These are phyloP conservation scores for Russula earlei DNA, from an alignment of 768 basidiomycete genomes.

Conservation along the genomic window DNA sequence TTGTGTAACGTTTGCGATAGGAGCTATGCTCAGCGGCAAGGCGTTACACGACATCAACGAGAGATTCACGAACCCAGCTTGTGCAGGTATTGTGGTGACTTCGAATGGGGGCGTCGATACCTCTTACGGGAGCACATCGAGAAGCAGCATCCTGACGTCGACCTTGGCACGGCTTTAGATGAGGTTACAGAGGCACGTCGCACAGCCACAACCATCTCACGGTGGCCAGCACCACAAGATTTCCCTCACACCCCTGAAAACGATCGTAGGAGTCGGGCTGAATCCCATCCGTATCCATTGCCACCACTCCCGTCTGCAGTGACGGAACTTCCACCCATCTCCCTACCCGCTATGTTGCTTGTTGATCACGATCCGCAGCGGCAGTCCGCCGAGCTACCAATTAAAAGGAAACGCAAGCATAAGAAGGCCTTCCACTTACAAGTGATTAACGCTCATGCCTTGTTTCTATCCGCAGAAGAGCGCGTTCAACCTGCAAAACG, in stretches of 20 bases:
- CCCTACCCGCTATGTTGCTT: neutral
- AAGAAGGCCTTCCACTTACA: neutral
- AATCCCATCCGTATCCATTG: neutral
- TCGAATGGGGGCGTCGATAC: neutral
- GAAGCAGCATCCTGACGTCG: neutral
- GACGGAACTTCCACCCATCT: neutral
- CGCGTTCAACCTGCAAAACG: neutral
- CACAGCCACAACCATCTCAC: neutral
- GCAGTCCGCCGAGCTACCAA: neutral
- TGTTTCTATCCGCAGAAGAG: neutral
- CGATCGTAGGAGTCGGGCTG: neutral
- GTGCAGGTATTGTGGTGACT: neutral
- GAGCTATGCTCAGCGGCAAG: neutral
- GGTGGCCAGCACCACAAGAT: too few species aligned
- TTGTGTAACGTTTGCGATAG: neutral
- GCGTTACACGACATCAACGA: neutral
- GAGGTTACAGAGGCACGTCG: neutral
- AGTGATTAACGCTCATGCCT: neutral
- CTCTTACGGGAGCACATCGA: neutral
- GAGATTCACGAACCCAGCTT: neutral
- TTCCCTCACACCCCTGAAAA: neutral
- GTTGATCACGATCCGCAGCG: neutral
- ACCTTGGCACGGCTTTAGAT: neutral
- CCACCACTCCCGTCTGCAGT: neutral
- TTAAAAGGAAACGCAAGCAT: neutral